Evolutionary conservation across 2,329 filamentous ascomycete genomes (phyloP).

Genomic region (Lecanicillium sp.): DNA sequence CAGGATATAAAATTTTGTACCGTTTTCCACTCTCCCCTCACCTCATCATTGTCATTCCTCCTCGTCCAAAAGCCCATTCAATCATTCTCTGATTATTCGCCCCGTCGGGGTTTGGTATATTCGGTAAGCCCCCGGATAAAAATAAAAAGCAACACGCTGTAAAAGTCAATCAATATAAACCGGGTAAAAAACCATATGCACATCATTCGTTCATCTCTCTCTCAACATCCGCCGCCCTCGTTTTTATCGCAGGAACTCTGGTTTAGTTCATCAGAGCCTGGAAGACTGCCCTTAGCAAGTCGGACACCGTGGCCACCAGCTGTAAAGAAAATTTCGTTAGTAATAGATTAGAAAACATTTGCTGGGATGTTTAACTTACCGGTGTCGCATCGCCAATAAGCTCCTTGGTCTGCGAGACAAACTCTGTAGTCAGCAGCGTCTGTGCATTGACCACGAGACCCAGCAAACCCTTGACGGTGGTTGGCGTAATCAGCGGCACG

Average conservation of each 20-base stretch:
- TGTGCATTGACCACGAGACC: conserved; percentile 30
- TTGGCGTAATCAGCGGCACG: conserved; percentile 31
- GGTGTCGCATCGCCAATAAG: conserved; percentile 35
- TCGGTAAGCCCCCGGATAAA: neutral
- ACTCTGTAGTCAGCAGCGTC: conserved; percentile 26
- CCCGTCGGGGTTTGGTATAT: no score
- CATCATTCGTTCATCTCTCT: neutral
- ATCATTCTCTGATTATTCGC: no score
- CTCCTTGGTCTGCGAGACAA: conserved; percentile 34
- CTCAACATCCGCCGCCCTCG: neutral
- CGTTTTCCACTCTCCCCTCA: no score
- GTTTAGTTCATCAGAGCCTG: neutral
- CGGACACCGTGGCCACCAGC: conserved; percentile 6
- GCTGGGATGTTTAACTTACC: no score
- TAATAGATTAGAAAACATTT: no score
- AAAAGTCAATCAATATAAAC: conserved; percentile 6
- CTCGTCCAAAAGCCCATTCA: no score
- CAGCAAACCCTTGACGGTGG: conserved; percentile 27
- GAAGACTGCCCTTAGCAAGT: conserved; percentile 6
- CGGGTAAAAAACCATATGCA: conserved; percentile 3
- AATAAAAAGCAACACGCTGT: conserved; percentile 1
- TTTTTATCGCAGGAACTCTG: no score
- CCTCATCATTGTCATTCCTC: no score
- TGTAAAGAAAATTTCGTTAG: no score
- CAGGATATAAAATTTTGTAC: no score